A percentile compares a stretch with the other conserved stretches of the same genome.
These are phyloP conservation scores for Aurinia saxatilis DNA, from an alignment of 345 rosid species.

Conservation along the genomic window DNA sequence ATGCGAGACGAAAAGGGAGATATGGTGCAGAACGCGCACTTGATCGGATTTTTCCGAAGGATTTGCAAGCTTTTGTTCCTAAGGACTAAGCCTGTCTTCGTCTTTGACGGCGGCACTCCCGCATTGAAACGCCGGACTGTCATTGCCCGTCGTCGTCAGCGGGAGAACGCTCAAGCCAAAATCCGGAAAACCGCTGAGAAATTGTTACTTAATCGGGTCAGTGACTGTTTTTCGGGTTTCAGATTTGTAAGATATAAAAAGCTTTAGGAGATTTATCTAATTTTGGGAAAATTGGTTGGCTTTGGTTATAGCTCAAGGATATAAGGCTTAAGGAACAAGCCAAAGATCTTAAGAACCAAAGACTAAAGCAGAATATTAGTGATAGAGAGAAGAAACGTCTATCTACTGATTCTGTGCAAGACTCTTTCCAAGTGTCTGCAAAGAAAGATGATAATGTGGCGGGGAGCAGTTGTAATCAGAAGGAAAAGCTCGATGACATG, in stretches of 20 bases:
- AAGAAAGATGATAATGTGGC: background rate
- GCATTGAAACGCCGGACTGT: conserved; percentile 91
- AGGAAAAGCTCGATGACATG: conserved; percentile 21
- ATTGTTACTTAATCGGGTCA: conserved; percentile 73
- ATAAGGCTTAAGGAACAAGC: conserved; percentile 76
- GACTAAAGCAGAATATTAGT: conserved; percentile 31
- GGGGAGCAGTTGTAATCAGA: background rate
- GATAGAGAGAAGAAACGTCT: conserved; percentile 30
- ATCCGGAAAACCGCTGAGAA: conserved; percentile 93
- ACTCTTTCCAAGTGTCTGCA: background rate
- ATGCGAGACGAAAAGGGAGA: conserved; percentile 96
- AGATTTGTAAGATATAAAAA: background rate
- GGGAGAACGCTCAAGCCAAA: conserved; percentile 90
- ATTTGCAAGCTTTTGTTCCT: conserved; percentile 83
- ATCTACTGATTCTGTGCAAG: background rate
- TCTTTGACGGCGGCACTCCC: conserved; percentile 91
- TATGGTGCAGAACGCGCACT: conserved; percentile 86
- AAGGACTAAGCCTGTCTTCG: conserved; percentile 82
- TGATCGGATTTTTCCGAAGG: conserved; percentile 86
- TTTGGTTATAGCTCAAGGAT: conserved; percentile 60
- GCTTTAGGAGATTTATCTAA: background rate
- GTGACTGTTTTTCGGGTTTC: background rate
- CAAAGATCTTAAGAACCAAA: conserved; percentile 61
- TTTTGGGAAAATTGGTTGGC: too few relatives aligned
- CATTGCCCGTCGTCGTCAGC: conserved; percentile 79